Evolutionary conservation across 2,329 filamentous ascomycete species (phyloP).

Genomic region (Basipetospora sp.): DNA sequence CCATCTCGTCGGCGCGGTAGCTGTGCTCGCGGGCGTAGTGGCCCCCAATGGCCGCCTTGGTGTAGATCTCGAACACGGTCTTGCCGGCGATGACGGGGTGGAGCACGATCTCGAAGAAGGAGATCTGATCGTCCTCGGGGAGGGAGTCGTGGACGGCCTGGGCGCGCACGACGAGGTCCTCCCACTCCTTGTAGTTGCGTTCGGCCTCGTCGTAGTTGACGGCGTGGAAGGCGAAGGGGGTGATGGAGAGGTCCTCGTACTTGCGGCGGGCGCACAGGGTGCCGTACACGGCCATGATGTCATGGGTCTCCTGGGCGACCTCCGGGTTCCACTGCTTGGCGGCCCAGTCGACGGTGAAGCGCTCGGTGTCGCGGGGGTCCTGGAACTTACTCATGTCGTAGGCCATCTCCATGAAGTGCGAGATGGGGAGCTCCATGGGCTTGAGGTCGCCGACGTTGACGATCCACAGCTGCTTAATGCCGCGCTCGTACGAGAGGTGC

Average conservation of each 20-base stretch:
- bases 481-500: conserved; percentile 41
- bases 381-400: conserved; percentile 43
- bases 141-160: conserved; percentile 30
- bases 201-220: conserved; percentile 48
- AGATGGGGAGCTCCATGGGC: conserved; percentile 48
- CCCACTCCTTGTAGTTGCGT: conserved; percentile 35
- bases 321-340: conserved; percentile 39
- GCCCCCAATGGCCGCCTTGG: conserved; percentile 34
- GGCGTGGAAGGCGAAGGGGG: conserved; percentile 41
- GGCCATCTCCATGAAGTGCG: conserved; percentile 52
- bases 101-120: conserved; percentile 42
- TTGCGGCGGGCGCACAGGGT: conserved; percentile 21
- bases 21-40: conserved; percentile 38
- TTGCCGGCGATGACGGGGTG: conserved; percentile 43
- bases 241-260: conserved; percentile 35
- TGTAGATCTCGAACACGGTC: conserved; percentile 39
- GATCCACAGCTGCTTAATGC: conserved; percentile 49
- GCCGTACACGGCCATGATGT: conserved; percentile 32
- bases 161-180: conserved; percentile 26
- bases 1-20: conserved; percentile 37
- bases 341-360: conserved; percentile 43
- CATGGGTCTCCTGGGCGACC: conserved; percentile 35
- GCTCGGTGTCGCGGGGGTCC: conserved; percentile 36
- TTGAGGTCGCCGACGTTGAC: conserved; percentile 56
- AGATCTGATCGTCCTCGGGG: conserved; percentile 23